phyloP scores from a whole-genome alignment of 208 protist genomes.

The Leishmania martiniquensis region DNA sequence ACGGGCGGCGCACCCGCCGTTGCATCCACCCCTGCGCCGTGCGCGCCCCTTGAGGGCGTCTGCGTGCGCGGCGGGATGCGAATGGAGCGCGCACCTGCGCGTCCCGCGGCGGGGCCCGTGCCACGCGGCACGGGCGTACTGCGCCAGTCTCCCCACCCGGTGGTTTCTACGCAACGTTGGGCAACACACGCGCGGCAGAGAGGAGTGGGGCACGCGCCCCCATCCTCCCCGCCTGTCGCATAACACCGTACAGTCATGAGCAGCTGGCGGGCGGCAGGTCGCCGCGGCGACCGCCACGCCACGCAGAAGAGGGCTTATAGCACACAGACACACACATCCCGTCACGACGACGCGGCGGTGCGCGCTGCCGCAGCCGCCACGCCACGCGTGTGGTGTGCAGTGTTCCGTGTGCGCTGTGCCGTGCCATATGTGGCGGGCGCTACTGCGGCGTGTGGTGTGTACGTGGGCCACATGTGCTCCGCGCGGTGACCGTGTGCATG shows the following conservation, averaged over 20 bases:
- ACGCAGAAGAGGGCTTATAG: constrained; percentile 34
- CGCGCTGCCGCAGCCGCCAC: constrained; percentile 29
- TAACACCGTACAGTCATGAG: constrained; percentile 32
- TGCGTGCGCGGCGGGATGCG: constrained; percentile 11
- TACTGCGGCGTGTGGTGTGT: constrained; percentile 9
- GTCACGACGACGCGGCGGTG: constrained; percentile 35
- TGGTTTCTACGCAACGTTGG: constrained; percentile 31
- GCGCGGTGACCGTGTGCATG: constrained; percentile 3
- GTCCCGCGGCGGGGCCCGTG: constrained; percentile 23
- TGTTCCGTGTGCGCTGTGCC: constrained; percentile 9
- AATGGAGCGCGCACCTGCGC: constrained; percentile 13
- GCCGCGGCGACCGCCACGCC: constrained; percentile 31
- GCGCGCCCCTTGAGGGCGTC: background rate
- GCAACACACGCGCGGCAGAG: constrained; percentile 21
- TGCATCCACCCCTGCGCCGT: constrained; percentile 21
- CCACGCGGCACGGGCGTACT: constrained; percentile 24
- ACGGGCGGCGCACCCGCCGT: constrained; percentile 30
- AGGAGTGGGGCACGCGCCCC: background rate
- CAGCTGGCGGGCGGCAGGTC: constrained; percentile 30
- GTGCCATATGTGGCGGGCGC: constrained; percentile 7
- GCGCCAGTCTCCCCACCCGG: constrained; percentile 28
- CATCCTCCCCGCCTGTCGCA: constrained; percentile 4
- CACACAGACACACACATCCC: background rate
- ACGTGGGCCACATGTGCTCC: constrained; percentile 8
- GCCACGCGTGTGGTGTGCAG: constrained; percentile 25